Evolutionary conservation across 345 rosid genomes (phyloP), one percentile per base, ranked within the genome.

Genomic region (Eucalyptus decipiens): DNA sequence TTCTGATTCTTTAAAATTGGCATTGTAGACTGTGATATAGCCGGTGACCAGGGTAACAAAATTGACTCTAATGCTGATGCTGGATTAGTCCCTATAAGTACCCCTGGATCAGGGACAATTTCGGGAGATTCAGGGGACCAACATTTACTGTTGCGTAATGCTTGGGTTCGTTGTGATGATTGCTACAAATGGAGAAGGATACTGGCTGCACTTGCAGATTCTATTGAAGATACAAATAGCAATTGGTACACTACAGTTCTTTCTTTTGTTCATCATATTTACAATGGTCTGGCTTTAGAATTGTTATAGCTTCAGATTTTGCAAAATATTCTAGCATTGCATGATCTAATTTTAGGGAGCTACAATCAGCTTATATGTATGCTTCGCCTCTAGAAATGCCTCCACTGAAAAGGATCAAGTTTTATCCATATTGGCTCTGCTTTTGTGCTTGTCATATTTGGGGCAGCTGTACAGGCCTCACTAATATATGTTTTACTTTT

Each of bases 121-220:
- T 54, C 93, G 86, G 88, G 90, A 67, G 90, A 85, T 87, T 87
- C 90, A 87, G 88, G 89, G 86, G 94, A 94, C 92, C 93, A 94
- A 90, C 80, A 52, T 89, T 86, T 85, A 86, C 92, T 94, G 76
- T 47, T 89, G 5, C 96, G 94, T 88, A 92, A 90, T 94, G 99
- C 99, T 23, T 98, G 99, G 99, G 99, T 97, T 91, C 94, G 93
- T 47, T 98, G 99, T 93, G 99, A 98, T 92, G 98, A 94, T 90
- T 98, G 99, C 90, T 93, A 91, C 86, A 96, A 98, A 94, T 98
- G 99, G 99, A 94, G 99, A 91, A 96, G 98, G 48, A 97, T 98
- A 89, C 95, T 97, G 65, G 95, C 95, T 92, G 88, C 93, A 86
- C 95, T 96, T 88, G 96, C 94, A 37, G 94, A 91, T 88, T 91